These are phyloP conservation scores for Sporothrix mexicana DNA, from an alignment of 2,329 filamentous ascomycete species.

Conservation along the genomic window DNA sequence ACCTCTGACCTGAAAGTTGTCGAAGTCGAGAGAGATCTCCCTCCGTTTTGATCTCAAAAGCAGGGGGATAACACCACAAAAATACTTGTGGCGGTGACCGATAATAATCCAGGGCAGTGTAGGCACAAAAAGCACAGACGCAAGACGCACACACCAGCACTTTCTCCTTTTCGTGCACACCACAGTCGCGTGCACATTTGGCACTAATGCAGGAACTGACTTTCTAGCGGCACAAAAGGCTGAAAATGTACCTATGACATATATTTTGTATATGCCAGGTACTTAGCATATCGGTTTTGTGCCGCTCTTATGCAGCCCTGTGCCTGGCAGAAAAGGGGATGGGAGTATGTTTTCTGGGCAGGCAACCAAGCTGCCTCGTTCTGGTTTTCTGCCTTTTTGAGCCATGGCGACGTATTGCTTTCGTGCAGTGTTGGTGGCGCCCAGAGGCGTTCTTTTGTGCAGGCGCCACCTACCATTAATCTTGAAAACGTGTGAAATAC, in stretches of 20 bases:
- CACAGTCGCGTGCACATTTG: background rate
- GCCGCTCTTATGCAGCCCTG: background rate
- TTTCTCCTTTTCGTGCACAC: conserved; percentile 6
- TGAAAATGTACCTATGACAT: background rate
- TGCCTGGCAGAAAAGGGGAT: background rate
- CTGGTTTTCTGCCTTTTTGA: background rate
- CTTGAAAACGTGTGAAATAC: too few species aligned
- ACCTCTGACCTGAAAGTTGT: too few species aligned
- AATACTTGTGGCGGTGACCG: too few species aligned
- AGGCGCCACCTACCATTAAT: conserved; percentile 2
- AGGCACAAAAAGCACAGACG: background rate
- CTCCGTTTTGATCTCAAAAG: too few species aligned
- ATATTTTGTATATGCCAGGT: background rate
- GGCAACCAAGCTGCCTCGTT: background rate
- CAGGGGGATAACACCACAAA: too few species aligned
- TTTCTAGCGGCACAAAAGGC: background rate
- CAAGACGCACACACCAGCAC: background rate
- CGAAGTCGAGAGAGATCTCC: too few species aligned
- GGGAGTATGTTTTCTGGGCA: too few species aligned
- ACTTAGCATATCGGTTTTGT: background rate
- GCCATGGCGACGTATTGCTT: background rate
- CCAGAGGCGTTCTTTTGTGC: conserved; percentile 7
- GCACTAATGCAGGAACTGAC: conserved; percentile 28
- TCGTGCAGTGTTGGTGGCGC: conserved; percentile 10
- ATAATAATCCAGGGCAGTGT: too few species aligned